A percentile compares a stretch with the other conserved stretches of the same genome.
Evolutionary conservation across 768 basidiomycete genomes (phyloP).

Genomic region (Suillus subalutaceus): DNA sequence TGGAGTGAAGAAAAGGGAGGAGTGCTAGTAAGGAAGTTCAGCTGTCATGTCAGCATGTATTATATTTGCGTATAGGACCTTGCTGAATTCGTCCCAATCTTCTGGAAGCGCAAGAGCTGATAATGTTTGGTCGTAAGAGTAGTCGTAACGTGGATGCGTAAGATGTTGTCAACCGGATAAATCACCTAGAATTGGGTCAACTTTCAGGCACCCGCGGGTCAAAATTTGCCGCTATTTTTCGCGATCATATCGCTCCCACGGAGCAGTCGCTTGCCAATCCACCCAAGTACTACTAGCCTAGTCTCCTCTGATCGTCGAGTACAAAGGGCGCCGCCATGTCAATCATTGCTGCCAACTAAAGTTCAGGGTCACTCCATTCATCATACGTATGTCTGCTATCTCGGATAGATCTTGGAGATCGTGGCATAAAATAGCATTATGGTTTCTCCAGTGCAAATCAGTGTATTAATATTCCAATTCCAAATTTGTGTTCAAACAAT

Average conservation of each 20-base stretch:
- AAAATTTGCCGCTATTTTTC: too few species aligned
- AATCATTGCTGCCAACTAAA: too few species aligned
- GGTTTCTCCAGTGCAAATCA: not conserved
- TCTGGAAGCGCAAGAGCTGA: not conserved
- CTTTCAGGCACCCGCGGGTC: slow-evolving; percentile 6
- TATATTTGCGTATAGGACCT: not conserved
- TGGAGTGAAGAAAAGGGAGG: not conserved
- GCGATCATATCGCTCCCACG: too few species aligned
- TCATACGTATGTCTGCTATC: too few species aligned
- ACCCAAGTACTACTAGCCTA: too few species aligned
- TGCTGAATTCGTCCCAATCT: not conserved
- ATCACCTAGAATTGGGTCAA: not conserved
- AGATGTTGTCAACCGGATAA: not conserved
- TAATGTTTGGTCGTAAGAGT: not conserved
- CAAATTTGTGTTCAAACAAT: not conserved
- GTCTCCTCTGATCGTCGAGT: too few species aligned
- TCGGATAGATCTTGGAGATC: too few species aligned
- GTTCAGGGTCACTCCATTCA: too few species aligned
- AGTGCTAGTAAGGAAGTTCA: not conserved
- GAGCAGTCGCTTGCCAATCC: too few species aligned
- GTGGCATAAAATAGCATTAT: too few species aligned
- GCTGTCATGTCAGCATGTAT: not conserved
- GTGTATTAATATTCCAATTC: not conserved
- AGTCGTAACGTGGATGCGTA: not conserved
- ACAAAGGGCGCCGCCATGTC: too few species aligned